Conservation (phyloP, 169 alveolate species). For the Cyclospora cayetanensis region DNA sequence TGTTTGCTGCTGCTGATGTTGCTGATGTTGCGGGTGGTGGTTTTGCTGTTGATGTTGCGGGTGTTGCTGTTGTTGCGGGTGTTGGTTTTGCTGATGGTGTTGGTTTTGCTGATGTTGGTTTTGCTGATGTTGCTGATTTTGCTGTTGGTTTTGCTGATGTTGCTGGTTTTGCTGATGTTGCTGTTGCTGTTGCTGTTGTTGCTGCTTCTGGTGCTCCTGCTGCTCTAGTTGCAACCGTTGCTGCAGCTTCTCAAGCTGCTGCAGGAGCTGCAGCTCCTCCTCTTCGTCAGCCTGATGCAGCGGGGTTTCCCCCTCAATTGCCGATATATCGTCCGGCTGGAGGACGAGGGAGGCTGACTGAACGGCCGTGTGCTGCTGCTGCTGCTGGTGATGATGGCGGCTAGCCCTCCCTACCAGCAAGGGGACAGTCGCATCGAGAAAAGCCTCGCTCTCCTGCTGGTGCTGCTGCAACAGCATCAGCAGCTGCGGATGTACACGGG, state of each 20-base stretch:
- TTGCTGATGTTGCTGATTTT: neutral
- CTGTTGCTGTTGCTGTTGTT: constrained; percentile 9
- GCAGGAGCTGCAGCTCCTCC: constrained; percentile 41
- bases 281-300: neutral
- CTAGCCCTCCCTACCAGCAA: neutral
- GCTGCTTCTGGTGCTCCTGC: neutral
- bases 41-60: neutral
- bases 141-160: neutral
- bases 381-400: neutral
- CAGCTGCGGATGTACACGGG: constrained; percentile 58
- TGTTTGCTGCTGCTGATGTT: constrained; percentile 40
- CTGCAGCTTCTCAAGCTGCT: constrained; percentile 16
- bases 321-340: neutral
- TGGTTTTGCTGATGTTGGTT: constrained; percentile 18
- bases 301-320: neutral
- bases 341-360: neutral
- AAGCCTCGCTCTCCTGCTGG: constrained; percentile 39
- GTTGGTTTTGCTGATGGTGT: neutral
- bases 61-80: neutral
- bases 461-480: constrained; percentile 68
- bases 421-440: constrained; percentile 35
- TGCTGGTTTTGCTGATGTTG: constrained; percentile 32
- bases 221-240: neutral
- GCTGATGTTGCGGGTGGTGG: constrained; percentile 11
- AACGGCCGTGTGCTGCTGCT: constrained; percentile 15